A percentile compares a stretch with the other conserved stretches of the same genome.
Conservation (phyloP, 345 rosid species). For the sweet orange (Citrus sinensis) region DVS_A1.0 CM039169.1:30960001-30960500, state of each 20-base stretch:
- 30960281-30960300: conserved; percentile 91
- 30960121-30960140: conserved; percentile 89
- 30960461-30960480: conserved; percentile 65
- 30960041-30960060: conserved; percentile 75
- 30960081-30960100: conserved; percentile 97
- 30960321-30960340: conserved; percentile 67
- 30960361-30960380: conserved; percentile 81
- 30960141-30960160: conserved; percentile 78
- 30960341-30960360: conserved; percentile 70
- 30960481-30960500: conserved; percentile 64
- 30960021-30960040: conserved; percentile 75
- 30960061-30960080: conserved; percentile 71
- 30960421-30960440: conserved; percentile 79
- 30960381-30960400: conserved; percentile 91
- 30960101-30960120: conserved; percentile 69
- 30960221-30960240: conserved; percentile 82
- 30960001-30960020: conserved; percentile 67
- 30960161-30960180: conserved; percentile 87
- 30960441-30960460: conserved; percentile 73
- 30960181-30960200: conserved; percentile 88
- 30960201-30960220: conserved; percentile 90
- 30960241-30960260: conserved; percentile 77
- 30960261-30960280: conserved; percentile 97
- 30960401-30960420: conserved; percentile 84
- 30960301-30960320: conserved; percentile 88